A percentile compares a stretch with the other conserved stretches of the same genome.
Conservation (phyloP, 1,284 basidiomycete species). For the Singerocomus inundabilis region DNA sequence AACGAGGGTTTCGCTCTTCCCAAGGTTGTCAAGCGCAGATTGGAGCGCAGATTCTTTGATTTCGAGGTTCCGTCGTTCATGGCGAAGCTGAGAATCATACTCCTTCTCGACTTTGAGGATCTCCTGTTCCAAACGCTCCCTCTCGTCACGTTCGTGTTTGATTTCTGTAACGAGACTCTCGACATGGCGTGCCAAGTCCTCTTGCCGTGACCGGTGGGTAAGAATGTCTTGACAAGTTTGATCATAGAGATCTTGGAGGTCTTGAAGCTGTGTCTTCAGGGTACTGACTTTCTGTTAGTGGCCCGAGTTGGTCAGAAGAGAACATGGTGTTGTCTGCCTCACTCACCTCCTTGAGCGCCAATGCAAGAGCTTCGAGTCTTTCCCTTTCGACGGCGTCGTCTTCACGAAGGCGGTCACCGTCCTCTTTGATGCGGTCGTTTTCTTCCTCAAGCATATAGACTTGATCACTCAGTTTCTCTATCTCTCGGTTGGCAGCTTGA, state of each 20-base stretch:
- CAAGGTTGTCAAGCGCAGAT: conserved; percentile 58
- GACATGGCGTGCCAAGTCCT: conserved; percentile 73
- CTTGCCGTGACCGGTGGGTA: conserved; percentile 62
- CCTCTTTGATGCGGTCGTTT: conserved; percentile 49
- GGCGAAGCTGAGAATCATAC: conserved; percentile 57
- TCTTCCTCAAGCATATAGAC: conserved; percentile 61
- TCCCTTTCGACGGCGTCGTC: conserved; percentile 72
- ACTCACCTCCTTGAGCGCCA: conserved; percentile 76
- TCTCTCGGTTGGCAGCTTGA: conserved; percentile 62
- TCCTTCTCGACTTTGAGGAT: conserved; percentile 55
- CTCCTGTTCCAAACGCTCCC: conserved; percentile 57
- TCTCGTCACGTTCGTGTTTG: conserved; percentile 51
- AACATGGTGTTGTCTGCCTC: background rate
- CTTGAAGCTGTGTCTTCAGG: conserved; percentile 62
- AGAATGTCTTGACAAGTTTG: conserved; percentile 56
- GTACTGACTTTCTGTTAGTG: conserved; percentile 58
- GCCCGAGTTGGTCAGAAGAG: conserved; percentile 1
- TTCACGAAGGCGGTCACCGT: conserved; percentile 51
- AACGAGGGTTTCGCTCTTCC: conserved; percentile 59
- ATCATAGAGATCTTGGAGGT: conserved; percentile 61
- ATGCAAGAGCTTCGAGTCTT: conserved; percentile 66
- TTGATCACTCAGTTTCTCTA: conserved; percentile 71
- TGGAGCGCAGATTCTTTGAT: conserved; percentile 67
- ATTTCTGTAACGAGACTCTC: conserved; percentile 73
- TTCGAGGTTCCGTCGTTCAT: conserved; percentile 59